Conservation (phyloP, 2,329 filamentous ascomycete genomes). For the Hymenoscyphus linearis region DNA sequence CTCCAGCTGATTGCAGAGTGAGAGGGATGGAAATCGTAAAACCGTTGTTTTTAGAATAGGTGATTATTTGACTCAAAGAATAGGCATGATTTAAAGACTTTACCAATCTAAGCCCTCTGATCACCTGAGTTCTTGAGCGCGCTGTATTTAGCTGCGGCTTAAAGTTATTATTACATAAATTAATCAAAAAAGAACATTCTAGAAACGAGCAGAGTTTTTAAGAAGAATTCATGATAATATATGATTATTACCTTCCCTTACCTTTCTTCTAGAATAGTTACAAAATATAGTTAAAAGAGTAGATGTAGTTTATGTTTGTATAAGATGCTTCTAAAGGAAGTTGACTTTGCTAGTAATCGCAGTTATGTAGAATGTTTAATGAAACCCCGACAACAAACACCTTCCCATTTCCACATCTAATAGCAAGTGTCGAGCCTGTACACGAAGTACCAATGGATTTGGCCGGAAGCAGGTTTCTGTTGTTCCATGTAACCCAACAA, state of each 20-base stretch:
- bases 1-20: too few species aligned
- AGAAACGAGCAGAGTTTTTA: too few species aligned
- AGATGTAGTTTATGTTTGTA: conserved; percentile 3
- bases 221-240: conserved; percentile 4
- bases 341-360: conserved; percentile 2
- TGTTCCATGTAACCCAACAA: conserved; percentile 10
- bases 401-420: conserved; percentile 16
- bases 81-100: conserved; percentile 1
- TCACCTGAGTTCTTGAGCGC: neutral
- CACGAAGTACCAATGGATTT: conserved; percentile 10
- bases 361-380: conserved; percentile 19
- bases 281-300: conserved; percentile 9
- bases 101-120: conserved; percentile 1
- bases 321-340: neutral
- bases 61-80: neutral
- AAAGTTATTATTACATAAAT: neutral
- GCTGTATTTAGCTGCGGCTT: neutral
- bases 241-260: conserved; percentile 5
- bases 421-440: conserved; percentile 15
- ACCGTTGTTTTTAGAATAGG: too few species aligned
- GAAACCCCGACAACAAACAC: conserved; percentile 18
- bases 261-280: conserved; percentile 10
- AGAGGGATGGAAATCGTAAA: too few species aligned
- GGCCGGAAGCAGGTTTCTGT: conserved; percentile 17
- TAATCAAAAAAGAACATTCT: too few species aligned